Evolutionary conservation across 805 yeast genomes (phyloP).

Genomic region (Yarrowia osloensis): DNA sequence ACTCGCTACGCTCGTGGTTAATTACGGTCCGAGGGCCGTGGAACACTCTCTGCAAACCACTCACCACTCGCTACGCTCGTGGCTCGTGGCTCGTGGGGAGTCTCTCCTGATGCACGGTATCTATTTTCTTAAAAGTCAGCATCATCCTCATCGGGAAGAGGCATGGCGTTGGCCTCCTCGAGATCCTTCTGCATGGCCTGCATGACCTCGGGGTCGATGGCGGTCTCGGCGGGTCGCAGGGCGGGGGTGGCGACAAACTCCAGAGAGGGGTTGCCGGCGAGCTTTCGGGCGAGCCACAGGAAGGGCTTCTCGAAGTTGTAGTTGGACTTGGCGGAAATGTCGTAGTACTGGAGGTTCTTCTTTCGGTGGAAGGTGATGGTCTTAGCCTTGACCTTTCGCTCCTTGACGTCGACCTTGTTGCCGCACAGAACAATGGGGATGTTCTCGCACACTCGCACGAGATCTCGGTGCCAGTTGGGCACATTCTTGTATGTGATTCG

Average conservation of each 20-base stretch:
- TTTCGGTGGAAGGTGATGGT: constrained; percentile 99
- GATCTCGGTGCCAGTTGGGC: constrained; percentile 99
- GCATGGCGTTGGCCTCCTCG: constrained; percentile 99
- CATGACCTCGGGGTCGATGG: constrained; percentile 95
- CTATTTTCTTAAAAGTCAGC: constrained; percentile 78
- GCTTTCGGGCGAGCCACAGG: constrained; percentile 99
- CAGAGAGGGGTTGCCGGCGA: constrained; percentile 95
- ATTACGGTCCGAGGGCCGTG: no score
- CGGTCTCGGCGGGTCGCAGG: constrained; percentile 99
- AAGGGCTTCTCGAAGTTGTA: constrained; percentile 99
- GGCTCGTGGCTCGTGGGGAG: background rate
- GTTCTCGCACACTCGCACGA: constrained; percentile 99
- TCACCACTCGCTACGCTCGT: background rate
- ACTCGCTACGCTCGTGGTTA: background rate
- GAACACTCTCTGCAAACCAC: no score
- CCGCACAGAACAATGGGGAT: constrained; percentile 99
- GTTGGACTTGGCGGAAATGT: constrained; percentile 98
- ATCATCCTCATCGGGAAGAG: constrained; percentile 99
- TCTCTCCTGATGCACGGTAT: background rate
- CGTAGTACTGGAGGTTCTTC: constrained; percentile 99
- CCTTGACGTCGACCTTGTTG: constrained; percentile 99
- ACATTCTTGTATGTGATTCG: constrained; percentile 99
- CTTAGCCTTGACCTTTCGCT: constrained; percentile 99
- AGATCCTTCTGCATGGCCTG: constrained; percentile 98
- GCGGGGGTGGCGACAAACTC: constrained; percentile 99